phyloP scores from a whole-genome alignment of 108 stramenopile genomes.

The Fistulifera pelliculosa region DNA sequence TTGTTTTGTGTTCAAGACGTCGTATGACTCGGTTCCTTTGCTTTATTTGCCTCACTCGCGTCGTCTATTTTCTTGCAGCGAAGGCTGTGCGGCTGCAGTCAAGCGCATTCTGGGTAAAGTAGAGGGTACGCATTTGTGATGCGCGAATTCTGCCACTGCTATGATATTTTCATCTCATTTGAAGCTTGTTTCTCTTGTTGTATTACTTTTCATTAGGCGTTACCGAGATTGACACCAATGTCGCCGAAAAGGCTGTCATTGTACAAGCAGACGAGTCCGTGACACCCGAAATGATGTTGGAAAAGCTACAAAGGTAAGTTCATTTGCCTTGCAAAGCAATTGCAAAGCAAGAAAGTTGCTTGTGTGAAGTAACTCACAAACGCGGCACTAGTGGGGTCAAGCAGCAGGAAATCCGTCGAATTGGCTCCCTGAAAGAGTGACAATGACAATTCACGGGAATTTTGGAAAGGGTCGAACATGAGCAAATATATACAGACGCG shows the following conservation, averaged over 20 bases:
- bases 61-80: constrained; percentile 22
- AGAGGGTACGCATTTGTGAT: constrained; percentile 41
- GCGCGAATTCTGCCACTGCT: neutral
- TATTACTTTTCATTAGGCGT: constrained; percentile 43
- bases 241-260: constrained; percentile 59
- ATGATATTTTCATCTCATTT: neutral
- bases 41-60: too few species aligned
- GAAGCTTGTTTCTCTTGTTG: constrained; percentile 1
- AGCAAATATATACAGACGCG: too few species aligned
- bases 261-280: constrained; percentile 49
- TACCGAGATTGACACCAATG: constrained; percentile 49
- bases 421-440: too few species aligned
- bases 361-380: too few species aligned
- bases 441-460: too few species aligned
- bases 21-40: too few species aligned
- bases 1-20: too few species aligned
- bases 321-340: too few species aligned
- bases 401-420: too few species aligned
- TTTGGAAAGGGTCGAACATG: too few species aligned
- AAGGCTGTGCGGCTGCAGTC: constrained; percentile 67
- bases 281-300: constrained; percentile 47
- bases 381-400: too few species aligned
- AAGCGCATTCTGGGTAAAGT: constrained; percentile 67
- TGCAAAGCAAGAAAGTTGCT: too few species aligned
- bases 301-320: constrained; percentile 65